Evolutionary conservation across 352 stramenopile species (phyloP).

Genomic region (Phytophthora sp.): DNA sequence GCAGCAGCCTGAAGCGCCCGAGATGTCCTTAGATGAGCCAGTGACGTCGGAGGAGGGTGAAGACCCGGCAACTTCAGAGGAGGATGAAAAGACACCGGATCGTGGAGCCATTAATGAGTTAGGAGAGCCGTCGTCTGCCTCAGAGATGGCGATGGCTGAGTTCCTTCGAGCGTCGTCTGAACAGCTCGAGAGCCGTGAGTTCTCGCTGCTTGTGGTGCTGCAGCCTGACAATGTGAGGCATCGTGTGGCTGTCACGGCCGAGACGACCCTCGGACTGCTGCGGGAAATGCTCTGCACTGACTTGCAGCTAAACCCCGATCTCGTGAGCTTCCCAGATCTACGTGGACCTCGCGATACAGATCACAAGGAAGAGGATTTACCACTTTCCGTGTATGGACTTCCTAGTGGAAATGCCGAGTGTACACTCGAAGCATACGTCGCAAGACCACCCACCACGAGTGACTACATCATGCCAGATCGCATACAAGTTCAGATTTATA

Average conservation of each 20-base stretch:
- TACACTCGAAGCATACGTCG: conserved; percentile 58
- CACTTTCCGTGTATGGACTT: conserved; percentile 47
- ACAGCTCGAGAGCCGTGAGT: conserved; percentile 39
- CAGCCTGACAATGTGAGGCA: conserved; percentile 82
- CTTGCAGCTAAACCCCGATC: conserved; percentile 58
- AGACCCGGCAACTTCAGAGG: conserved; percentile 27
- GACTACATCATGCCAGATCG: conserved; percentile 87
- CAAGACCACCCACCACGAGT: conserved; percentile 42
- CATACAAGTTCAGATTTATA: conserved; percentile 82
- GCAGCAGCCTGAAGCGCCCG: conserved; percentile 2
- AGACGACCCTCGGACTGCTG: conserved; percentile 58
- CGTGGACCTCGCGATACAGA: conserved; percentile 35
- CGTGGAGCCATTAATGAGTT: neutral
- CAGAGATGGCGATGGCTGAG: conserved; percentile 38
- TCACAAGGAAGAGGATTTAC: conserved; percentile 42
- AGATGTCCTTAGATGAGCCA: conserved; percentile 13
- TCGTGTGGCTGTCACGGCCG: conserved; percentile 57
- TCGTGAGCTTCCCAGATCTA: conserved; percentile 71
- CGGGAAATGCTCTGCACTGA: conserved; percentile 64
- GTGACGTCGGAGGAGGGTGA: conserved; percentile 3
- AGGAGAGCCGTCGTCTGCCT: conserved; percentile 14
- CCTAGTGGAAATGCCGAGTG: conserved; percentile 41
- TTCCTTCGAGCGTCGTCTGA: conserved; percentile 37
- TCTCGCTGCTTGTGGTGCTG: conserved; percentile 69
- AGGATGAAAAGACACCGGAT: conserved; percentile 10